These are phyloP conservation scores for Talaromyces sp. DNA, from an alignment of 2,329 filamentous ascomycete genomes.

Conservation along the genomic window DNA sequence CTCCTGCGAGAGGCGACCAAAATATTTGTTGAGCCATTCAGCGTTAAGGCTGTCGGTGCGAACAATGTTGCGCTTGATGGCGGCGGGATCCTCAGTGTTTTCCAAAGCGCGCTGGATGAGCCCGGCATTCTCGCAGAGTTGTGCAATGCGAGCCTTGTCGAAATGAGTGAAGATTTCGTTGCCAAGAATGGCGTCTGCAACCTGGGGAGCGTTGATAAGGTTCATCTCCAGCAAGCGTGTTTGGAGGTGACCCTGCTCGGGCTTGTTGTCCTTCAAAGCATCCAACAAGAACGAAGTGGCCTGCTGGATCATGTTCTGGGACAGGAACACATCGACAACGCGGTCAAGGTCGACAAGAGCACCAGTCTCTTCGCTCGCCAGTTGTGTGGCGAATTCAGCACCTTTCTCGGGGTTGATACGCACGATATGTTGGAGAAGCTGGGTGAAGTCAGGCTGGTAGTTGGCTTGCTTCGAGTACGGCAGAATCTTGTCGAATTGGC, in stretches of 20 bases:
- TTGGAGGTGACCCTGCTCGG: constrained; percentile 88
- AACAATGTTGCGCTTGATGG: constrained; percentile 86
- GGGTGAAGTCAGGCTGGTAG: constrained; percentile 93
- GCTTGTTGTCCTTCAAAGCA: constrained; percentile 88
- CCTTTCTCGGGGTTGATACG: constrained; percentile 89
- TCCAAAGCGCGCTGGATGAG: constrained; percentile 83
- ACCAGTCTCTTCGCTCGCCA: constrained; percentile 83
- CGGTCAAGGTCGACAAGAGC: constrained; percentile 88
- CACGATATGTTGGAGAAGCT: constrained; percentile 86
- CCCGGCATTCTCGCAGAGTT: constrained; percentile 88
- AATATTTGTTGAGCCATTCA: constrained; percentile 89
- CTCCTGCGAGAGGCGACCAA: constrained; percentile 90
- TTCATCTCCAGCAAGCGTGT: constrained; percentile 98
- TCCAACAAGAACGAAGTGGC: constrained; percentile 97
- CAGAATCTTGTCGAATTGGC: constrained; percentile 94
- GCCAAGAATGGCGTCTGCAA: constrained; percentile 93
- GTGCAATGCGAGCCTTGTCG: constrained; percentile 81
- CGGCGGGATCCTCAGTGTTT: constrained; percentile 84
- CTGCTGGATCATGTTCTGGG: constrained; percentile 95
- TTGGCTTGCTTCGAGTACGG: constrained; percentile 79
- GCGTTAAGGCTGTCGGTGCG: constrained; percentile 78
- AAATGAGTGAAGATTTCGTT: constrained; percentile 99
- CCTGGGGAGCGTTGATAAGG: constrained; percentile 89
- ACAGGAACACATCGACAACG: constrained; percentile 96
- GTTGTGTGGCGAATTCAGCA: constrained; percentile 84